Evolutionary conservation across 2,329 filamentous ascomycete species (phyloP).

Genomic region (Neoarthrinium moseri): DNA sequence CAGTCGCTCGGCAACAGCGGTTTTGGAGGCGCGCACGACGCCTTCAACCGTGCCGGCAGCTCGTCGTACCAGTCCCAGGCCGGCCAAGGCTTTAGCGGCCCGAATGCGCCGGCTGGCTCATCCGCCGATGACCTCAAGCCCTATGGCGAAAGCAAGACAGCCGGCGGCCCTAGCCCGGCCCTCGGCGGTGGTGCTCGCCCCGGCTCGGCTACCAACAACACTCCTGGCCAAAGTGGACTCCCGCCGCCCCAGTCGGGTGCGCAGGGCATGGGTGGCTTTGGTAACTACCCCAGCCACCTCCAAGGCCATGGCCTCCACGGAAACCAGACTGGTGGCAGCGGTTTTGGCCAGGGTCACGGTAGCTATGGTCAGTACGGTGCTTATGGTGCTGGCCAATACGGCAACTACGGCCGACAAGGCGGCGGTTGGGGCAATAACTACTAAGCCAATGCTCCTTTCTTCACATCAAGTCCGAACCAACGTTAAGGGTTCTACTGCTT

Average conservation of each 20-base stretch:
- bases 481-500: no score
- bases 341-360: slow-evolving; percentile 55
- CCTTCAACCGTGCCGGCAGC: slow-evolving; percentile 51
- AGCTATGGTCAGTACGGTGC: slow-evolving; percentile 52
- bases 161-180: slow-evolving; percentile 55
- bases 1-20: slow-evolving; percentile 50
- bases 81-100: slow-evolving; percentile 52
- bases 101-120: slow-evolving; percentile 44
- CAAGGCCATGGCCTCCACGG: slow-evolving; percentile 54
- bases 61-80: slow-evolving; percentile 55
- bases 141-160: slow-evolving; percentile 55
- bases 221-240: slow-evolving; percentile 50
- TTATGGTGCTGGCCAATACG: slow-evolving; percentile 46
- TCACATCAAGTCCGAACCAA: no score
- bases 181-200: slow-evolving; percentile 55
- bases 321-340: slow-evolving; percentile 40
- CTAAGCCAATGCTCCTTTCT: slow-evolving; percentile 38
- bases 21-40: slow-evolving; percentile 55
- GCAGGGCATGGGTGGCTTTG: slow-evolving; percentile 53
- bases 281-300: slow-evolving; percentile 55
- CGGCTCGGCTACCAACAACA: slow-evolving; percentile 56
- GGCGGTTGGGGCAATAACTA: slow-evolving; percentile 64
- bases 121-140: slow-evolving; percentile 57
- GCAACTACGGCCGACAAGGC: slow-evolving; percentile 44
- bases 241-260: slow-evolving; percentile 54